Percentiles rank a stretch among this genome's conserved stretches.
These are phyloP conservation scores for Cystobasidium sp. DNA, from an alignment of 1,284 basidiomycete genomes.

Conservation along the genomic window DNA sequence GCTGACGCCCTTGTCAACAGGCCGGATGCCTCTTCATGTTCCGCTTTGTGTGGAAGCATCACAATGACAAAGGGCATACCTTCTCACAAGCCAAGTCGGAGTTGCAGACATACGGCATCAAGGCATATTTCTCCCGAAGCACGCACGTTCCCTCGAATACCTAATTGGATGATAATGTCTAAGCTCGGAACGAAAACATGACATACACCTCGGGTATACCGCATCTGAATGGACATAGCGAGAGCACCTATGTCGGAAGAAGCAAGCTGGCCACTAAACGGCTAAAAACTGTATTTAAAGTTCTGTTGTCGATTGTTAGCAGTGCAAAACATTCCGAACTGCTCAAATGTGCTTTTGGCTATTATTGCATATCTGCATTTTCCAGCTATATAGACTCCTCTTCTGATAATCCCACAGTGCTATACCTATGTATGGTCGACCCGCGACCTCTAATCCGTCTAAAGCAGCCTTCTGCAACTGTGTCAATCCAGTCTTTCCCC, in stretches of 20 bases:
- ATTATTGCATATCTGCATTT: not conserved
- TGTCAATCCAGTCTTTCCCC: constrained; percentile 26
- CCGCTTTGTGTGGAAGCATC: constrained; percentile 77
- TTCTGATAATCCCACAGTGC: constrained; percentile 9
- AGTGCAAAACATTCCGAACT: not conserved
- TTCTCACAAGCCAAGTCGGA: constrained; percentile 82
- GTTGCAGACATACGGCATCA: constrained; percentile 80
- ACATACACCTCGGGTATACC: no score
- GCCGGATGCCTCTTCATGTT: constrained; percentile 42
- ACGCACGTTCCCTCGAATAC: constrained; percentile 36
- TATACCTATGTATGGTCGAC: constrained; percentile 3
- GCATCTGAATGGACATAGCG: no score
- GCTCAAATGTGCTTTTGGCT: not conserved
- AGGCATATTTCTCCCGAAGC: constrained; percentile 53
- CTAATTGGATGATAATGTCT: not conserved
- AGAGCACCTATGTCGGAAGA: not conserved
- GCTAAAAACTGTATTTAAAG: not conserved
- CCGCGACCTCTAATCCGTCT: constrained; percentile 25
- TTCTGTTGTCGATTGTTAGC: not conserved
- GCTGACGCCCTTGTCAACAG: constrained; percentile 8
- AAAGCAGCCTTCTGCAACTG: constrained; percentile 16
- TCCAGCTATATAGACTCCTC: constrained; percentile 12
- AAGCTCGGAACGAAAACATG: not conserved
- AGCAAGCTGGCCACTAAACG: not conserved
- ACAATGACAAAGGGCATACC: constrained; percentile 78